Evolutionary conservation across 768 basidiomycete species (phyloP).

Genomic region (Terana coerulea): DNA sequence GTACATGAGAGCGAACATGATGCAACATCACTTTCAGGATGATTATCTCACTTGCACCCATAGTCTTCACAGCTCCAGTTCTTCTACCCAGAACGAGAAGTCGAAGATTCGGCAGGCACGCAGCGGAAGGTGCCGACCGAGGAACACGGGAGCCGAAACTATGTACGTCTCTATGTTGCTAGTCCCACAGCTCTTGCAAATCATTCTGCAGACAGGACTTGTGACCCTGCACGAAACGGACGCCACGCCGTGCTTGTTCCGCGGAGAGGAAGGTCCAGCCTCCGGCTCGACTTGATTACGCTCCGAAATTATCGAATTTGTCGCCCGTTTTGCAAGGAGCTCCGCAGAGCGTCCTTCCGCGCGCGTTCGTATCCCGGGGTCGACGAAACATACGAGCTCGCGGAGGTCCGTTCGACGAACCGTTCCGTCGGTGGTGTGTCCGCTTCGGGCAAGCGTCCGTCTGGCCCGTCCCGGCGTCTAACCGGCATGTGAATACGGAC

Average conservation of each 20-base stretch:
- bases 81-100: too few relatives aligned
- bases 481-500: constrained; percentile 24
- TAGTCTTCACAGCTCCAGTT: too few relatives aligned
- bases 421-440: constrained; percentile 4
- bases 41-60: too few relatives aligned
- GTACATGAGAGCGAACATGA: too few relatives aligned
- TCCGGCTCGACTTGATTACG: too few relatives aligned
- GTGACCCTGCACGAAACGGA: too few relatives aligned
- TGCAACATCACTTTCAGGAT: too few relatives aligned
- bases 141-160: background rate
- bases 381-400: background rate
- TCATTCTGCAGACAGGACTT: background rate
- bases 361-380: background rate
- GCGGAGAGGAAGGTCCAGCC: background rate
- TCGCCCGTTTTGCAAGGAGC: too few relatives aligned
- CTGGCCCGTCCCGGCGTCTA: constrained; percentile 6
- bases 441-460: background rate
- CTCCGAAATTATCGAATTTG: too few relatives aligned
- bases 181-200: background rate
- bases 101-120: background rate
- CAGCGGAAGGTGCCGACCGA: background rate
- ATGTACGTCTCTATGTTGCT: background rate
- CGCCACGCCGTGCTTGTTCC: constrained; percentile 1
- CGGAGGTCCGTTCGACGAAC: background rate
- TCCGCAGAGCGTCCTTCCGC: too few relatives aligned